Evolutionary conservation across 805 yeast genomes (phyloP), one percentile per base, ranked within the genome.

Genomic region (Ogataea thermomethanolica): DNA sequence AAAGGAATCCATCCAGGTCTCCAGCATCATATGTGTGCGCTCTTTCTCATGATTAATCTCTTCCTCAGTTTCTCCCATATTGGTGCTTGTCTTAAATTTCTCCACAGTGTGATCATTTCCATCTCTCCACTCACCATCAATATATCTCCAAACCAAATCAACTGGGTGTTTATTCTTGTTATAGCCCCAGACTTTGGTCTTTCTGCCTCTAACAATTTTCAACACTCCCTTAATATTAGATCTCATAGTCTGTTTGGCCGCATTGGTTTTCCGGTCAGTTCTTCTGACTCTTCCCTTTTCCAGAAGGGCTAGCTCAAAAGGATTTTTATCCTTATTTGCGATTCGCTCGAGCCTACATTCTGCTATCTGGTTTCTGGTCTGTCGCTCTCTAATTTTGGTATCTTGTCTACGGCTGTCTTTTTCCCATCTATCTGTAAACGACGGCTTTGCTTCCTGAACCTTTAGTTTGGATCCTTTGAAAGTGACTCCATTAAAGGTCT

Each of bases 151-250:
- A 0, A 82, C 84, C 49, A 89, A 67, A 50, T 83, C 93, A 25
- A 73, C 70, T 2, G 71, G 58, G 3, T 71, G 67, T 52, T 75
- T 81, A 47, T 76, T 73, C 64, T 84, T 85, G 49, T 84, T 89
- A 45, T 78, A 73, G 3, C 98, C 98, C 99, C 99, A 91, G 29
- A 93, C 71, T 58, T 89, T 89, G 24, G 81, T 78, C 64, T 89
- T 88, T 51, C 73, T 74, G 49, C 81, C 68, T 51, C 76, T 76
- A 41, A 84, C 62, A 5, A 69, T 67, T 59, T 76, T 79, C 38
- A 77, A 62, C 33, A 63, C 73, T 6, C 81, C 87, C 53, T 74
- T 78, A 43, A 75, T 70, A 45, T 67, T 69, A 3, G 83, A 71
- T 50, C 97, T 71, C 47, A 86, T 69, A 0, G 95, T 81, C 48